These are phyloP conservation scores for Pythium vanterpoolii DNA, from an alignment of 352 stramenopile genomes.

Conservation along the genomic window DNA sequence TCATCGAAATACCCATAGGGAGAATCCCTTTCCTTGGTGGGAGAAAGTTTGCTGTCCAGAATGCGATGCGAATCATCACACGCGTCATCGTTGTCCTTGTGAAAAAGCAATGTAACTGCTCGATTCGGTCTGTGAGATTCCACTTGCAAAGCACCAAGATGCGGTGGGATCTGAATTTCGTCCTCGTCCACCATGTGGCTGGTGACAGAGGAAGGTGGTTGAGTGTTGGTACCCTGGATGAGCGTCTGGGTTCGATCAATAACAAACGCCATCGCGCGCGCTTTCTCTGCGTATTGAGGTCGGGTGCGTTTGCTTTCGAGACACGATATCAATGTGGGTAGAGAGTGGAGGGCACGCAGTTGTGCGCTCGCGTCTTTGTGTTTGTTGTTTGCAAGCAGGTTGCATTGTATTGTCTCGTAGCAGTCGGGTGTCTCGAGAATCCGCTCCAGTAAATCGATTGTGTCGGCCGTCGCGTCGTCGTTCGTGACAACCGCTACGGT, in stretches of 20 bases:
- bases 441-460: conserved; percentile 36
- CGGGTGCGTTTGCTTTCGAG: conserved; percentile 15
- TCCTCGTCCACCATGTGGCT: neutral
- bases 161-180: neutral
- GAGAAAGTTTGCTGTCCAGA: conserved; percentile 21
- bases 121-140: neutral
- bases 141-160: neutral
- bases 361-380: conserved; percentile 1
- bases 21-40: conserved; percentile 4
- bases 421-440: conserved; percentile 31
- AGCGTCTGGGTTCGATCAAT: conserved; percentile 11
- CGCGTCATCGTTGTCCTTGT: conserved; percentile 1
- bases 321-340: conserved; percentile 7
- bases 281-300: neutral
- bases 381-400: neutral
- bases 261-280: conserved; percentile 6
- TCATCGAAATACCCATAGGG: conserved; percentile 10
- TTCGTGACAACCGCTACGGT: conserved; percentile 24
- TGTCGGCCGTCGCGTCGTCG: conserved; percentile 28
- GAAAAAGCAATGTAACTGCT: neutral
- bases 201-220: neutral
- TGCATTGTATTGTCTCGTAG: conserved; percentile 7
- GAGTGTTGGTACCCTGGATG: neutral
- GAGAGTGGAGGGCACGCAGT: conserved; percentile 1
- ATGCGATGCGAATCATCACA: conserved; percentile 21